These are phyloP conservation scores for Penicillium sp. DNA, from an alignment of 2,329 filamentous ascomycete genomes.

Conservation along the genomic window DNA sequence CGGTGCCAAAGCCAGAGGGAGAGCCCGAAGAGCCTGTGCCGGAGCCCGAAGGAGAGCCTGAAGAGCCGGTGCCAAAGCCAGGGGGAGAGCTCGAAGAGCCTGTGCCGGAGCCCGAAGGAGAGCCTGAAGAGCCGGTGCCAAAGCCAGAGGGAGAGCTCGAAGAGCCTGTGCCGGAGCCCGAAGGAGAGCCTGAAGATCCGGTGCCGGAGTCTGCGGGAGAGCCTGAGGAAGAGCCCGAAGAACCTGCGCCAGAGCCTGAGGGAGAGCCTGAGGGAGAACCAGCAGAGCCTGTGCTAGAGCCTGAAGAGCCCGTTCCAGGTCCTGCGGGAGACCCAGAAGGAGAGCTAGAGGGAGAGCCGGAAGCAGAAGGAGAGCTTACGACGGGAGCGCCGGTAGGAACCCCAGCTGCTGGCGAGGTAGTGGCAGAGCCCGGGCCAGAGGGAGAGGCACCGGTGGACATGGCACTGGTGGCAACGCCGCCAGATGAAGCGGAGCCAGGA, in stretches of 20 bases:
- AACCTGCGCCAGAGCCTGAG: not conserved
- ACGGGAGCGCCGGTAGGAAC: not conserved
- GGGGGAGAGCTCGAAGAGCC: not conserved
- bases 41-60: not conserved
- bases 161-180: slow-evolving; percentile 1
- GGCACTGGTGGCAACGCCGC: too few relatives aligned
- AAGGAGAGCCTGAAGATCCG: not conserved
- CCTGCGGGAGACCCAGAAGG: not conserved
- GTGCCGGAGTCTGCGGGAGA: not conserved
- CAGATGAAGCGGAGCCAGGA: too few relatives aligned
- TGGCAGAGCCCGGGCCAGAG: not conserved
- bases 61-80: not conserved
- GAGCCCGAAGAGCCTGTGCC: slow-evolving; percentile 4
- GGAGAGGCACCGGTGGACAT: not conserved
- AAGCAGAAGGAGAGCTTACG: not conserved
- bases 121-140: not conserved
- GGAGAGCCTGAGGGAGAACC: not conserved
- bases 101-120: not conserved
- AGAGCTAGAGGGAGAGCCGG: slow-evolving; percentile 1
- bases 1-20: not conserved
- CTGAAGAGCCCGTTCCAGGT: not conserved
- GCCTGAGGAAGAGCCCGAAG: not conserved
- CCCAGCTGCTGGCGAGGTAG: not conserved
- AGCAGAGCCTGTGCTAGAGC: not conserved
- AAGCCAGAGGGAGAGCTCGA: slow-evolving; percentile 2